Evolutionary conservation across 148 eudicot genomes (phyloP).

Genomic region (Camellia sinensis): DNA sequence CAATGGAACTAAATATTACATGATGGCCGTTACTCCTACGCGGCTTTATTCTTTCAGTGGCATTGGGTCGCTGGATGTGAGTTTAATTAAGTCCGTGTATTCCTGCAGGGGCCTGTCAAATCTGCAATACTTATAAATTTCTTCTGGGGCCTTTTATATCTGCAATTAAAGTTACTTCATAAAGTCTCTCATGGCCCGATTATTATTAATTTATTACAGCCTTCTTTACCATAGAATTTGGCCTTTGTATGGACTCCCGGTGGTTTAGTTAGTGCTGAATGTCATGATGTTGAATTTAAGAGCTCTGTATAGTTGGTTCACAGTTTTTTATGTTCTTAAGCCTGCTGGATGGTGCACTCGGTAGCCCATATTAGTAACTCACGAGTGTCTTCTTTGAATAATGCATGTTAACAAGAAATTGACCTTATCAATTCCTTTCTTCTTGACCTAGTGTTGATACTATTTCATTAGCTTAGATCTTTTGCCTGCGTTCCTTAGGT

Average conservation of each 20-base stretch:
- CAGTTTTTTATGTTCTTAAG: not conserved
- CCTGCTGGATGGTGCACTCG: not conserved
- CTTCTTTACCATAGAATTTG: too few species aligned
- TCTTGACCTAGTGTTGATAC: not conserved
- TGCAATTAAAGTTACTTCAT: too few species aligned
- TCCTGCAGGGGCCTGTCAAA: not conserved
- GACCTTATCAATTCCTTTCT: conserved; percentile 1
- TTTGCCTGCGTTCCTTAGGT: too few species aligned
- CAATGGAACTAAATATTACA: conserved; percentile 79
- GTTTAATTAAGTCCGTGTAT: conserved; percentile 12
- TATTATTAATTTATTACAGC: too few species aligned
- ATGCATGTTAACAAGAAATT: not conserved
- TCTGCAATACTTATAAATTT: not conserved
- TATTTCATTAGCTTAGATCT: not conserved
- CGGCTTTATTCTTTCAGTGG: conserved; percentile 93
- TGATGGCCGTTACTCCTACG: conserved; percentile 98
- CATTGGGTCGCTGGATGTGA: conserved; percentile 81
- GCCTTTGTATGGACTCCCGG: too few species aligned
- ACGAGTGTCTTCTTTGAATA: not conserved
- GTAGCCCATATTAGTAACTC: not conserved
- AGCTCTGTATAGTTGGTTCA: not conserved
- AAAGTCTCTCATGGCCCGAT: too few species aligned
- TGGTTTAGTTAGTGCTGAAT: conserved; percentile 3
- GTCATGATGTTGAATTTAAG: not conserved
- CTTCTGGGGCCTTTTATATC: not conserved